Conservation (phyloP, 2,329 filamentous ascomycete species). For the Penicillium rolfsii region DNA sequence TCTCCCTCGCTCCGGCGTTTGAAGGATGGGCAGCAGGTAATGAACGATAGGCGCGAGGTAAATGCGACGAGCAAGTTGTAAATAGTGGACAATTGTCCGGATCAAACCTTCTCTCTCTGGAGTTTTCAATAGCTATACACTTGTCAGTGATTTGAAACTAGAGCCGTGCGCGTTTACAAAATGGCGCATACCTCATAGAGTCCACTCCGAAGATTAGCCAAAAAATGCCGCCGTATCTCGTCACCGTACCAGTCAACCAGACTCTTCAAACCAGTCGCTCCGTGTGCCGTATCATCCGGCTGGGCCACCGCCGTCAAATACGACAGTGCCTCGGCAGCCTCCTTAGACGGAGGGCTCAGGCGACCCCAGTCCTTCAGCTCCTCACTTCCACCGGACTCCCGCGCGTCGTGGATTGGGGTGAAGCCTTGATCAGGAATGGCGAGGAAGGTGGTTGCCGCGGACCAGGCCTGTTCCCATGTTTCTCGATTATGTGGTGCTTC, state of each 20-base stretch:
- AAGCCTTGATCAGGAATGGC: constrained; percentile 43
- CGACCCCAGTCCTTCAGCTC: constrained; percentile 38
- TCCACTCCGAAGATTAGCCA: constrained; percentile 41
- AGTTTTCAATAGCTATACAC: constrained; percentile 31
- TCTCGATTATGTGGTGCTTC: constrained; percentile 34
- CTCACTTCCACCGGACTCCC: constrained; percentile 33
- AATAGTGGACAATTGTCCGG: constrained; percentile 38
- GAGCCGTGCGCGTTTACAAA: neutral
- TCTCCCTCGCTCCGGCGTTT: constrained; percentile 32
- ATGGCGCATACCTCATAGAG: constrained; percentile 38
- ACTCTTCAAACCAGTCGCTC: constrained; percentile 30
- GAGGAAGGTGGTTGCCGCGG: constrained; percentile 45
- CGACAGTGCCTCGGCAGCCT: constrained; percentile 38
- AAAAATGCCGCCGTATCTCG: constrained; percentile 49
- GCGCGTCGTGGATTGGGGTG: constrained; percentile 29
- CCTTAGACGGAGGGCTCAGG: constrained; percentile 32
- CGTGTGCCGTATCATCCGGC: neutral
- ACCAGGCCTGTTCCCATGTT: constrained; percentile 47
- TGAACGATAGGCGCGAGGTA: constrained; percentile 44
- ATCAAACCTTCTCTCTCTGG: constrained; percentile 32
- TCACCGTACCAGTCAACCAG: constrained; percentile 50
- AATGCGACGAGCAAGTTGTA: constrained; percentile 42
- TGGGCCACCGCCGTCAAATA: constrained; percentile 33
- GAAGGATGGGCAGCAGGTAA: constrained; percentile 37
- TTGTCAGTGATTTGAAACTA: constrained; percentile 11